A percentile compares a stretch with the other conserved stretches of the same genome.
Evolutionary conservation across 441 rosid species (phyloP).

Genomic region (Syzygium malaccense): DNA sequence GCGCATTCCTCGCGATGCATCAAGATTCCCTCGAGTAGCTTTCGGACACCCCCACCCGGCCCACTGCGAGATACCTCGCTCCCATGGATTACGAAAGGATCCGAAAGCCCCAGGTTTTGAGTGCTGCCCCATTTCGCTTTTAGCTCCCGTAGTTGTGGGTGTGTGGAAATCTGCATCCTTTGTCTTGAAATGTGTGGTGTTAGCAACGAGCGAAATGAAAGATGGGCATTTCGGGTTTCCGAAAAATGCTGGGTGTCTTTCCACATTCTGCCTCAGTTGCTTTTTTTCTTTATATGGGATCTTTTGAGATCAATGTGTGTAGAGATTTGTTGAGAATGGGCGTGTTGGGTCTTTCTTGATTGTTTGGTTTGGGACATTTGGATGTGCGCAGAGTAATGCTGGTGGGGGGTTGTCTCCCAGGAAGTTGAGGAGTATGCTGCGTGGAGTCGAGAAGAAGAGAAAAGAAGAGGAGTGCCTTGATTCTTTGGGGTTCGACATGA

Average conservation of each 20-base stretch:
- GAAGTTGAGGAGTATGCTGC: constrained; percentile 60
- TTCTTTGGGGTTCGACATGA: constrained; percentile 25
- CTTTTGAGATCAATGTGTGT: constrained; percentile 14
- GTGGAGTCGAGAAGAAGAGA: constrained; percentile 48
- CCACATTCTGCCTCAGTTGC: background rate
- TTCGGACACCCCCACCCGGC: background rate
- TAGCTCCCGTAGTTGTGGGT: background rate
- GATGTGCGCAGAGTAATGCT: constrained; percentile 7
- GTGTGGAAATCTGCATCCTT: background rate
- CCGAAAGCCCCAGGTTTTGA: constrained; percentile 49
- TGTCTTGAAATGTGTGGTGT: background rate
- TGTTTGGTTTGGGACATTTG: background rate
- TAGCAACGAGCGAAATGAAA: background rate
- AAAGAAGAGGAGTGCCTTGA: constrained; percentile 40
- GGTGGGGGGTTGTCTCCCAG: constrained; percentile 72
- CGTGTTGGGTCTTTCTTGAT: background rate
- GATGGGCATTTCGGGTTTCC: background rate
- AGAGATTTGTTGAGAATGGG: background rate
- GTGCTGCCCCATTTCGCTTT: background rate
- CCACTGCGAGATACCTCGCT: background rate
- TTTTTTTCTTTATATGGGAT: constrained; percentile 20
- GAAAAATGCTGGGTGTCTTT: background rate
- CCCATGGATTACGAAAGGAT: constrained; percentile 74
- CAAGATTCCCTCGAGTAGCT: background rate
- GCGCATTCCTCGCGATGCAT: background rate